phyloP scores from a whole-genome alignment of 106 monocot species.

The Acorus calamus region DNA sequence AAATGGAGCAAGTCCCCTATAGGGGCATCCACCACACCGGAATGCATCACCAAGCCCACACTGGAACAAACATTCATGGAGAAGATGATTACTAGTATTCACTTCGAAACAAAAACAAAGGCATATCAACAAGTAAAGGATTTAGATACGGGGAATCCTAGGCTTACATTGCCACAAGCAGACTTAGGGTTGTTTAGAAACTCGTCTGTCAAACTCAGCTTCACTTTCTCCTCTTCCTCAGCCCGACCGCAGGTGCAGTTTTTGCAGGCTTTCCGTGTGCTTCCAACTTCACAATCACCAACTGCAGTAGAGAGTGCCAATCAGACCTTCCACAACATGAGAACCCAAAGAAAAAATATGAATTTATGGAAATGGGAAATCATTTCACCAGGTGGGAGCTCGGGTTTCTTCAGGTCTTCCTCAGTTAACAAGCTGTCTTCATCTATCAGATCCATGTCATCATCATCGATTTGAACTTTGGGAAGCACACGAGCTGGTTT shows the following conservation, averaged over 20 bases:
- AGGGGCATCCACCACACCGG: conserved; percentile 70
- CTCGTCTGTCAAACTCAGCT: conserved; percentile 64
- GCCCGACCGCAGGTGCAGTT: conserved; percentile 91
- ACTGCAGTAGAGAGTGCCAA: conserved; percentile 21
- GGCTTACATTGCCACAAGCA: conserved; percentile 78
- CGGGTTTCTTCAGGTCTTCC: conserved; percentile 84
- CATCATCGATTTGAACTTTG: conserved; percentile 57
- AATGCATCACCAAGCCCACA: conserved; percentile 97
- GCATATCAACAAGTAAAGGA: not conserved
- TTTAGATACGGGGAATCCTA: not conserved
- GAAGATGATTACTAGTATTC: not conserved
- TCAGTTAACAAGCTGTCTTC: conserved; percentile 88
- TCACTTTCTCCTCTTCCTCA: conserved; percentile 61
- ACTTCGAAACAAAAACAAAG: not conserved
- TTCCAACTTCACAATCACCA: conserved; percentile 89
- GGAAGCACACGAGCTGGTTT: conserved; percentile 35
- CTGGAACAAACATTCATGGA: conserved; percentile 18
- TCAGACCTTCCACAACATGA: not conserved
- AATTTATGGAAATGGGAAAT: too few relatives aligned
- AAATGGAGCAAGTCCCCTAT: conserved; percentile 83
- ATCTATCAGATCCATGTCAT: conserved; percentile 84
- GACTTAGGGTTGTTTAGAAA: conserved; percentile 83
- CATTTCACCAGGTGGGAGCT: conserved; percentile 39
- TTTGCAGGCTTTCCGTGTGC: conserved; percentile 82
- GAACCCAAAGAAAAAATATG: too few relatives aligned